Conservation (phyloP, 352 stramenopile genomes). For the Aphanomyces cochlioides region DNA sequence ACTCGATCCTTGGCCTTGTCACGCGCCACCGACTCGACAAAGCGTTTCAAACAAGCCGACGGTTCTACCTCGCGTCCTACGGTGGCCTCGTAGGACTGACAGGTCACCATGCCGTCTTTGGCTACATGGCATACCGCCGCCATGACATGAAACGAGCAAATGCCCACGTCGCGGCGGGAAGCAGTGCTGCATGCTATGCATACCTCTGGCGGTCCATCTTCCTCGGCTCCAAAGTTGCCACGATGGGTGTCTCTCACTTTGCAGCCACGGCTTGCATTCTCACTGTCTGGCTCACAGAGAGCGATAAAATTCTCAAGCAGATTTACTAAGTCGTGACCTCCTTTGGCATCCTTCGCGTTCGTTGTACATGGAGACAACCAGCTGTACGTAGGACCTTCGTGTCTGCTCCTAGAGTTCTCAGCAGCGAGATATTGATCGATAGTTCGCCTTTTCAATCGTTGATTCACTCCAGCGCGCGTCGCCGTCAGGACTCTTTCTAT, state of each 20-base stretch:
- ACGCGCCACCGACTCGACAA: slow-evolving; percentile 8
- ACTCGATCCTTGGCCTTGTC: slow-evolving; percentile 8
- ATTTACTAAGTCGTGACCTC: neutral
- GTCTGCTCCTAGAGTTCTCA: too few relatives aligned
- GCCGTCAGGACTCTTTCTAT: too few relatives aligned
- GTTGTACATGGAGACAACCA: neutral
- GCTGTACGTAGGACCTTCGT: neutral
- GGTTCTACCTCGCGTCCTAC: slow-evolving; percentile 21
- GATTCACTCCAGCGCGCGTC: too few relatives aligned
- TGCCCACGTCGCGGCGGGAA: slow-evolving; percentile 17
- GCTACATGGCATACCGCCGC: neutral
- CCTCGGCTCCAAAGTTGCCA: neutral
- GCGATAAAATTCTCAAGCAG: slow-evolving; percentile 5
- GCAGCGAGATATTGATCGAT: neutral
- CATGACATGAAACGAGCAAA: slow-evolving; percentile 10
- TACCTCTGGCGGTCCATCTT: slow-evolving; percentile 26
- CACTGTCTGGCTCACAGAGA: slow-evolving; percentile 17
- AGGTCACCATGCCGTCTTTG: slow-evolving; percentile 20
- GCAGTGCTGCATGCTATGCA: slow-evolving; percentile 9
- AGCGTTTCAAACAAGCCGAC: slow-evolving; percentile 16
- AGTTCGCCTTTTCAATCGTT: too few relatives aligned
- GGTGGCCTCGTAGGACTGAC: slow-evolving; percentile 20
- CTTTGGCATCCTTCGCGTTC: neutral
- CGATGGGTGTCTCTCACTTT: slow-evolving; percentile 14
- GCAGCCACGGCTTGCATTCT: slow-evolving; percentile 16